Evolutionary conservation across 805 yeast species (phyloP), one percentile per base, ranked within the genome.

Genomic region (Wickerhamiella alocasiicola): DNA sequence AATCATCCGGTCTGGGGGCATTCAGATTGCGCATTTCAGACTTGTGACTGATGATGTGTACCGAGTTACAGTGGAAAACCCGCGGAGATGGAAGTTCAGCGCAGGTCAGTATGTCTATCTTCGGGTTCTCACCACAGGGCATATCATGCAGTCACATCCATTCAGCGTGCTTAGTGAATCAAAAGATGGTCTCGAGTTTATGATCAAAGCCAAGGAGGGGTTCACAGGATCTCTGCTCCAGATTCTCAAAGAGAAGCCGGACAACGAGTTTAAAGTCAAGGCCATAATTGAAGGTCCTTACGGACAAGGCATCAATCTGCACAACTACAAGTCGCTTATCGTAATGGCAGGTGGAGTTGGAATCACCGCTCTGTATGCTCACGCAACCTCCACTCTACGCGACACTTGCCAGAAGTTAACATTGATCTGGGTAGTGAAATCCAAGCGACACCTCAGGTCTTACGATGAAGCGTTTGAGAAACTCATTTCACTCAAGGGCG

Each of bases 121-220:
- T 25, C 67, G 76, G 55, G 64, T 76, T 37, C 49, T 76, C 41
- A 64, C 71, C 38, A 63, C 67, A 15, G 54, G 61, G 6, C 60
- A 68, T 25, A 72, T 76, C 55, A 78, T 79, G 77, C 83, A 80
- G 54, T 70, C 78, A 3, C 85, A 80, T 54, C 88, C 88, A 2
- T 79, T 81, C 56, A 75, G 85, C 5, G 46, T 57, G 1, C 51
- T 49, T 40, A 52, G 47, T 18, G 19, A 38, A 6, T 31, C 41
- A 56, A 64, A 30, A 60, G 33, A 23, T 6, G 31, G 39, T 57
- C 63, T 67, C 45, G 66, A 68, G 15, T 64, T 76, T 36, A 61
- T 65, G 43, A 61, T 72, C 41, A 70, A 71, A 53, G 70, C 70
- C 9, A 70, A 73, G 49, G 62, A 66, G 15, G 82, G 81, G 3